phyloP scores from a whole-genome alignment of 2,329 filamentous ascomycete species.

The Albophoma yamanashiensis region DNA sequence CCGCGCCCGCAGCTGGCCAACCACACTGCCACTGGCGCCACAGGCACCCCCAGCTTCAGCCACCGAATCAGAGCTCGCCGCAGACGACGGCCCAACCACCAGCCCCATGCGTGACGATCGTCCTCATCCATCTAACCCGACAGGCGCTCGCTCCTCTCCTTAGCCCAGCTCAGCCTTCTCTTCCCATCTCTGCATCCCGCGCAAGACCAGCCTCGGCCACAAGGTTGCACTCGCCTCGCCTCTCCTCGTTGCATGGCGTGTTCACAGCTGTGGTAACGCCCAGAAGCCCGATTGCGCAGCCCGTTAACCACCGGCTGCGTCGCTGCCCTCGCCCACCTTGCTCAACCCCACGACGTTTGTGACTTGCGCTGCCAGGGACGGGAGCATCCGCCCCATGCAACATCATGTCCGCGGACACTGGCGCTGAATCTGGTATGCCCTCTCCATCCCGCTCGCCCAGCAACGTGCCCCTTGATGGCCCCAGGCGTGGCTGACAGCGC shows the following conservation, averaged over 20 bases:
- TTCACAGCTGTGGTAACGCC: neutral
- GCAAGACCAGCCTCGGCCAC: neutral
- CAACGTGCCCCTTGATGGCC: neutral
- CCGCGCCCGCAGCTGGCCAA: neutral
- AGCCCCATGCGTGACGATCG: neutral
- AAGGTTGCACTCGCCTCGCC: neutral
- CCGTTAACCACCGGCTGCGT: neutral
- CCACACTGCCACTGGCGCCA: neutral
- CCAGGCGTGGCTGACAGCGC: slow-evolving; percentile 5
- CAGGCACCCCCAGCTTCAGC: slow-evolving; percentile 1
- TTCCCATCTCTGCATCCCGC: neutral
- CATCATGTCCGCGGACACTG: slow-evolving; percentile 13
- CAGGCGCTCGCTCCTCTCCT: neutral
- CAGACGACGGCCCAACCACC: neutral
- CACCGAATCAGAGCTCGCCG: slow-evolving; percentile 6
- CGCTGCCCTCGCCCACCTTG: neutral
- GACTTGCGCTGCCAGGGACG: neutral
- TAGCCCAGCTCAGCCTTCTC: neutral
- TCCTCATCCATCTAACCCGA: neutral
- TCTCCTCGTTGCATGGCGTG: neutral
- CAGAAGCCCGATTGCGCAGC: neutral
- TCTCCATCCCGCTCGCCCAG: neutral
- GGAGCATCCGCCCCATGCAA: neutral
- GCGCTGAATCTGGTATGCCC: slow-evolving; percentile 11
- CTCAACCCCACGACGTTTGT: neutral